These are phyloP conservation scores for Pichia sp. DNA, from an alignment of 1,139 yeast genomes.

Conservation along the genomic window DNA sequence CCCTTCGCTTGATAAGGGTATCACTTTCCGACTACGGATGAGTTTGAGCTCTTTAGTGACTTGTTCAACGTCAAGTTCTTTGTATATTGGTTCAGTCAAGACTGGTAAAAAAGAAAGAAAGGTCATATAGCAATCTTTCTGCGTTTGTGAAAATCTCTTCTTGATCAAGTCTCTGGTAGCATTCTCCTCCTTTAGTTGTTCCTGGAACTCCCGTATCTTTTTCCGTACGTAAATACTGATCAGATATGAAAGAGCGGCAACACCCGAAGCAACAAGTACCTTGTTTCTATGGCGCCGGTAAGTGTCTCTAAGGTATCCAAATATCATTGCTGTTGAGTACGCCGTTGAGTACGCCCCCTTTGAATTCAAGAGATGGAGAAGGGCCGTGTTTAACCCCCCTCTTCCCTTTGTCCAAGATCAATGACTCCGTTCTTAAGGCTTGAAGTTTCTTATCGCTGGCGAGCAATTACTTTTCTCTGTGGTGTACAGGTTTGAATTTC, in stretches of 20 bases:
- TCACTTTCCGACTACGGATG: conserved; percentile 10
- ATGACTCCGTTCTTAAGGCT: no score
- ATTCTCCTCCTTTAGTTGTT: conserved; percentile 64
- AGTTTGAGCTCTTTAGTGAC: conserved; percentile 58
- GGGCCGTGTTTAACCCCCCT: no score
- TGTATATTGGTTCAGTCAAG: conserved; percentile 56
- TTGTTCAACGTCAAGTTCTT: conserved; percentile 61
- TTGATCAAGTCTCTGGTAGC: conserved; percentile 73
- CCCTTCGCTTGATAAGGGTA: conserved; percentile 2
- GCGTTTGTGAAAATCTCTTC: conserved; percentile 81
- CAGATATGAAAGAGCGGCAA: conserved; percentile 52
- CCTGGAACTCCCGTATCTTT: conserved; percentile 60
- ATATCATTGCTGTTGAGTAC: conserved; percentile 32
- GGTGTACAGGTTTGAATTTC: no score
- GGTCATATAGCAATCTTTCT: conserved; percentile 82
- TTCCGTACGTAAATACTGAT: conserved; percentile 51
- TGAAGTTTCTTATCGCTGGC: no score
- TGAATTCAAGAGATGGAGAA: not conserved
- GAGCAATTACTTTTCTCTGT: no score
- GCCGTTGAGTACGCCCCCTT: no score
- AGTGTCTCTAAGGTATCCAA: conserved; percentile 45
- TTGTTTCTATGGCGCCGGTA: conserved; percentile 57
- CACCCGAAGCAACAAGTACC: conserved; percentile 49
- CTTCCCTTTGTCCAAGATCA: no score
- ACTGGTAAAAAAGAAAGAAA: conserved; percentile 79